Evolutionary conservation across 1,139 yeast genomes (phyloP), one percentile per base, ranked within the genome.

Genomic region (Geotrichum citri-aurantii): DNA sequence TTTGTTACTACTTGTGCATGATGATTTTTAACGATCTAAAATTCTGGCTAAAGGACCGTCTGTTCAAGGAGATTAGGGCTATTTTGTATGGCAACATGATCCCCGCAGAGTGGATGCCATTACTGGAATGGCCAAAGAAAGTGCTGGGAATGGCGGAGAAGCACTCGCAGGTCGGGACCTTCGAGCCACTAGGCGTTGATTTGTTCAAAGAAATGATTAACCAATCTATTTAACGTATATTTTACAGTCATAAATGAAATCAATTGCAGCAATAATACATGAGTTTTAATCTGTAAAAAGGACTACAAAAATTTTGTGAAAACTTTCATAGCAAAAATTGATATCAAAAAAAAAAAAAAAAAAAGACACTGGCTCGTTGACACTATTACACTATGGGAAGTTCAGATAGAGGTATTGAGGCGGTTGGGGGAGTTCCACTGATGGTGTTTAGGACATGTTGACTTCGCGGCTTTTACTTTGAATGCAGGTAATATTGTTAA

Each of bases 21-120:
- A 24, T 46, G 47, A 1, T 50, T 3, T 55, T 50, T 46, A 12
- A 27, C 23, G 23, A 27, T 10, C 47, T 12, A 21, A 12, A 29
- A n/a, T 55, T 55, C 21, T 55, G 58, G 58, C 31, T 19, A 21
- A n/a, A 44, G 12, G 50, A 50, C 24, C 54, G 58, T n/a, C 10
- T 50, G 6, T 17, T 51, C 5, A 17, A 12, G 10, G 58, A 55
- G 52, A 29, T 55, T 8, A 26, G 27, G n/a, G 21, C 6, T 17
- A 52, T 52, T 23, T 11, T 49, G 52, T 47, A 42, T 29, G 46
- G 31, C 37, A 17, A 19, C 19, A 26, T 6, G 8, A 21, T 55
- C 12, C 57, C 57, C 2, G 14, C n/a, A 7, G 46, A 49, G n/a
- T 50, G 51, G 53, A 26, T 12, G 23, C 48, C 52, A 2, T 33